A percentile compares a stretch with the other conserved stretches of the same genome.
Evolutionary conservation across 2,329 filamentous ascomycete species (phyloP).

Genomic region (Fusarium stilboides): DNA sequence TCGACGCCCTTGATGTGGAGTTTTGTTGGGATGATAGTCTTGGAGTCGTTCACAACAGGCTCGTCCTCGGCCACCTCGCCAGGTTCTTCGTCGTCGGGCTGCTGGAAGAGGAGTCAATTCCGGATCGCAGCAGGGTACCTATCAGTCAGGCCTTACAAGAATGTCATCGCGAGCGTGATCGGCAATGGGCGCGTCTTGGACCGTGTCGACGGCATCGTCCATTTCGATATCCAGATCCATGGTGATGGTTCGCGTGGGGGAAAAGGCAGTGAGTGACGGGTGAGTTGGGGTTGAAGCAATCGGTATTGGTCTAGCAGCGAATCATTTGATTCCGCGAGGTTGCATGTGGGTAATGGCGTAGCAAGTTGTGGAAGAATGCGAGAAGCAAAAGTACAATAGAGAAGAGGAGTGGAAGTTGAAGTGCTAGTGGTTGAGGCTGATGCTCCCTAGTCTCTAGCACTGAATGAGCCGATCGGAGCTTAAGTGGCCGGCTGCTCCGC

Average conservation of each 20-base stretch:
- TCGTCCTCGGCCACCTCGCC: slow-evolving; percentile 58
- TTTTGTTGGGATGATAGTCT: slow-evolving; percentile 65
- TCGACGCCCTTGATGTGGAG: slow-evolving; percentile 90
- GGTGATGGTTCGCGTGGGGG: slow-evolving; percentile 55
- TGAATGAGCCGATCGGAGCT: slow-evolving; percentile 30
- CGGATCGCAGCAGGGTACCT: not conserved
- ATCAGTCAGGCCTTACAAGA: slow-evolving; percentile 50
- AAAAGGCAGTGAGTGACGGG: not conserved
- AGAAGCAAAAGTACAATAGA: slow-evolving; percentile 5
- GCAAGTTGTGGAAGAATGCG: not conserved
- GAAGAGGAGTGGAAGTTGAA: slow-evolving; percentile 11
- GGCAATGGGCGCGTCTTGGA: slow-evolving; percentile 47
- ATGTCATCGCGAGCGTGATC: slow-evolving; percentile 56
- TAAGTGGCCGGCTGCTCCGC: slow-evolving; percentile 33
- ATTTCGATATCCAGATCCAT: slow-evolving; percentile 83
- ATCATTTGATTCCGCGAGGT: not conserved
- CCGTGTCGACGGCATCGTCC: slow-evolving; percentile 70
- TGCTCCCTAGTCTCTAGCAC: slow-evolving; percentile 14
- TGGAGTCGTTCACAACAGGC: slow-evolving; percentile 47
- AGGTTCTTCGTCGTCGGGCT: slow-evolving; percentile 57
- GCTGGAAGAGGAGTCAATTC: slow-evolving; percentile 48
- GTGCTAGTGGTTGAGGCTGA: slow-evolving; percentile 30
- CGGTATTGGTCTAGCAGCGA: too few species aligned
- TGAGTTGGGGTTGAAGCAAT: not conserved
- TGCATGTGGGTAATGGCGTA: not conserved